Evolutionary conservation across 352 stramenopile species (phyloP).

Genomic region (Globisporangium carolinianum): DNA sequence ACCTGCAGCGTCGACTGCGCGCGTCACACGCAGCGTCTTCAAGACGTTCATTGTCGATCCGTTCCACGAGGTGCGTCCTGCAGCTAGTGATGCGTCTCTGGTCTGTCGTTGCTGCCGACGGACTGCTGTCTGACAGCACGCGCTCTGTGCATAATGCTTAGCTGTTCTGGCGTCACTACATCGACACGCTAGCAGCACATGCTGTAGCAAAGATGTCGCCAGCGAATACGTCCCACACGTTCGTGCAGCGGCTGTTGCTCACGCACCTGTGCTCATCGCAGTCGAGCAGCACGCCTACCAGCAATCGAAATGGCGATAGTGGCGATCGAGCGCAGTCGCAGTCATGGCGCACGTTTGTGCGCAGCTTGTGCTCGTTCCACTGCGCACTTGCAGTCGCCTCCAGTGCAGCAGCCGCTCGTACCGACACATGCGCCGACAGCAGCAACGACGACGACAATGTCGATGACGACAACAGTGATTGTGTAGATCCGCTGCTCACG

Average conservation of each 20-base stretch:
- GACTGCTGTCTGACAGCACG: background rate
- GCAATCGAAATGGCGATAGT: background rate
- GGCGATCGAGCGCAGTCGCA: background rate
- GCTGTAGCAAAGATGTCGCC: background rate
- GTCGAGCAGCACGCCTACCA: too few species aligned
- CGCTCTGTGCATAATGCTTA: background rate
- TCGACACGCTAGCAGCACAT: slow-evolving; percentile 1
- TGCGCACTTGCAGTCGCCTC: background rate
- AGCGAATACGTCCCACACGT: too few species aligned
- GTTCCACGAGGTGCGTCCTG: slow-evolving; percentile 28
- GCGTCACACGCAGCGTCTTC: slow-evolving; percentile 10
- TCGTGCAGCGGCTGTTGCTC: background rate
- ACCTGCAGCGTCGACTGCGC: background rate
- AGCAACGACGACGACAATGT: background rate
- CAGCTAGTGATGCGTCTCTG: background rate
- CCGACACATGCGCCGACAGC: background rate
- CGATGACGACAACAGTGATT: background rate
- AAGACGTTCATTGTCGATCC: slow-evolving; percentile 32
- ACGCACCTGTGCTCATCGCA: slow-evolving; percentile 1
- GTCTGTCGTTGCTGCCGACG: background rate
- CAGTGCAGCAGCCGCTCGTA: background rate
- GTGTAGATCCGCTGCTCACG: background rate
- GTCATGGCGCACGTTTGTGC: slow-evolving; percentile 21
- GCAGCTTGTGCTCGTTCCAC: slow-evolving; percentile 19
- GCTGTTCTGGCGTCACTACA: slow-evolving; percentile 14